Percentiles rank a stretch among this genome's conserved stretches.
Conservation (phyloP, 441 rosid genomes). For the Euphorbia corollata region DNA sequence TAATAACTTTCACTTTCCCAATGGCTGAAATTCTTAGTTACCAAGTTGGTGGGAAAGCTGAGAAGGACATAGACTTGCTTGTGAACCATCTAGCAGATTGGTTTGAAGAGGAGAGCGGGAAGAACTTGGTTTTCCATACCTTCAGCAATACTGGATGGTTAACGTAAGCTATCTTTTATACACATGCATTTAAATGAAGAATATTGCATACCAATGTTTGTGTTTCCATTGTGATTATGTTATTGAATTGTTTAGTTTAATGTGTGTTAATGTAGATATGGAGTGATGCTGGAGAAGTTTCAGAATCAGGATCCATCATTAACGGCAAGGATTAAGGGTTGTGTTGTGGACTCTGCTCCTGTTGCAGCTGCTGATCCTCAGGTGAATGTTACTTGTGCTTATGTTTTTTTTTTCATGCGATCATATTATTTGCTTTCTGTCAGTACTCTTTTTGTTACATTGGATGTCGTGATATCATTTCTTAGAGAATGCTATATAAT, state of each 20-base stretch:
- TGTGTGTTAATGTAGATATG: conserved; percentile 48
- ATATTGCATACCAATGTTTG: neutral
- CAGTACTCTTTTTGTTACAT: neutral
- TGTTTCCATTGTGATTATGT: neutral
- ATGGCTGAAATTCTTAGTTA: conserved; percentile 77
- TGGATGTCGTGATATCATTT: neutral
- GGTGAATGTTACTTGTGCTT: conserved; percentile 37
- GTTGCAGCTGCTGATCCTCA: conserved; percentile 91
- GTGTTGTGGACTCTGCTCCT: conserved; percentile 96
- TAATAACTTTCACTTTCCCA: conserved; percentile 82
- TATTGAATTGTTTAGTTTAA: conserved; percentile 13
- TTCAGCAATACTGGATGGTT: conserved; percentile 98
- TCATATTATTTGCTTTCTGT: neutral
- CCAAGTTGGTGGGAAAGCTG: conserved; percentile 85
- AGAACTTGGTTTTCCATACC: conserved; percentile 89
- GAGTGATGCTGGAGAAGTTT: conserved; percentile 80
- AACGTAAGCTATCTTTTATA: conserved; percentile 43
- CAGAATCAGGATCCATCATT: conserved; percentile 66
- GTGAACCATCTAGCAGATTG: conserved; percentile 84
- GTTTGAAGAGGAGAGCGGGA: conserved; percentile 78
- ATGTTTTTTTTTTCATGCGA: neutral
- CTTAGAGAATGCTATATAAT: neutral
- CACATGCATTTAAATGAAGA: neutral
- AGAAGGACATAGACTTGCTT: conserved; percentile 63
- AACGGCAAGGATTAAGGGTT: conserved; percentile 63